Conservation (phyloP, 345 rosid species). For the Pistacia integerrima region DNA sequence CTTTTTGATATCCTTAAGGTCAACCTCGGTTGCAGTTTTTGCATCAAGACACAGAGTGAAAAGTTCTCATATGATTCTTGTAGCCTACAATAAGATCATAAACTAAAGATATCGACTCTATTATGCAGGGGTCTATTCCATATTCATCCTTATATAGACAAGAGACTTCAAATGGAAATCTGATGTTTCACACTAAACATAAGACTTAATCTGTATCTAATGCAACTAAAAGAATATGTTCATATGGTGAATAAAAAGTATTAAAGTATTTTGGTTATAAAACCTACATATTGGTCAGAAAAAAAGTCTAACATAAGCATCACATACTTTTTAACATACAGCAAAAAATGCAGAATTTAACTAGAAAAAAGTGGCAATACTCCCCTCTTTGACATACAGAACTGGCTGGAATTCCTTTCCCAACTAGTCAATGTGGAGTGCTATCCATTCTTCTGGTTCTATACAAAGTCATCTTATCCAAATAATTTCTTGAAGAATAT, state of each 20-base stretch:
- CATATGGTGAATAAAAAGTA: background rate
- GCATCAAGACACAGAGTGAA: slow-evolving; percentile 74
- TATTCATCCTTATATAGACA: background rate
- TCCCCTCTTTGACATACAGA: background rate
- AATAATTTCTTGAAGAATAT: background rate
- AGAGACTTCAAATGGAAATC: background rate
- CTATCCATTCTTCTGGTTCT: background rate
- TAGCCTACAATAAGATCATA: slow-evolving; percentile 38
- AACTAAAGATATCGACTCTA: background rate
- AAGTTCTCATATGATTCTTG: slow-evolving; percentile 39
- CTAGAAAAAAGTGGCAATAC: background rate
- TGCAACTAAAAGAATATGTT: too few species aligned
- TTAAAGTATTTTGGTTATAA: background rate
- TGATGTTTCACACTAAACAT: background rate
- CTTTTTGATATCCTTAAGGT: slow-evolving; percentile 42
- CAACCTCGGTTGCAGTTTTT: slow-evolving; percentile 49
- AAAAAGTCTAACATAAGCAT: background rate
- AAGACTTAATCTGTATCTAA: too few species aligned
- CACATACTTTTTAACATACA: background rate
- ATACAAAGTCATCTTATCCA: background rate
- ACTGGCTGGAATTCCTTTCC: background rate
- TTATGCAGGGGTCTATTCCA: background rate
- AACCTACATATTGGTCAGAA: background rate
- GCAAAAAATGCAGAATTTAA: background rate
- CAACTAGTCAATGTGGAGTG: background rate